Evolutionary conservation across 495 filamentous ascomycete genomes (phyloP), one percentile per base, ranked within the genome.

Genomic region (Penicillium maclennaniae): DNA sequence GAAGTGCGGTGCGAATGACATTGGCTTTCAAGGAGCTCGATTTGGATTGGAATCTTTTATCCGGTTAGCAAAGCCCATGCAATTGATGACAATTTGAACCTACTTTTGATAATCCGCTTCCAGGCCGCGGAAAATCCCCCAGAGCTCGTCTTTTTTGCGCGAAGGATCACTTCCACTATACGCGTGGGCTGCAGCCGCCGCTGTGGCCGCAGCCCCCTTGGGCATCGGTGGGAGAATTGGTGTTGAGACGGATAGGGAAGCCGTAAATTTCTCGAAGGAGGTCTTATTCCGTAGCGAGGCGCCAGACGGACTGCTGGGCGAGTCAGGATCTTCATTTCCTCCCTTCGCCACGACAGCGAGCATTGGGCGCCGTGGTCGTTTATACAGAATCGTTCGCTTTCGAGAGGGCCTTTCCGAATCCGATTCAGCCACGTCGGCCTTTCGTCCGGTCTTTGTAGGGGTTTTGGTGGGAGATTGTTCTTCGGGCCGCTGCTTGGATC

Each of bases 81-180:
- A 17, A 20, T 1, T 17, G 17, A 15, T 6, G 12, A 23, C 8
- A 15, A 12, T 31, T 14, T 8, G 31, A n/a, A 67, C 75, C 59
- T 62, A 93, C 75, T 86, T 91, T 56, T 86, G 79, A 63, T 82
- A 93, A 56, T 97, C 95, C 23, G 79, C 79, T 56, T 98, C 93
- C 9, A 98, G 73, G 14, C 76, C 79, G 26, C 87, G 84, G 58
- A 96, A 98, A 26, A 85, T 78, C 14, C 78, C 83, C 91, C 91
- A 97, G n/a, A 97, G 76, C 52, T 92, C 89, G 67, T 98, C 93
- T 60, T 86, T 86, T 53, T 81, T 85, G 31, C 81, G 73, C 16
- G 73, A 63, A 36, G 63, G 49, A 27, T 83, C 78, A 25, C 12
- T 23, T n/a, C 36, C 39, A 14, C 8, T 52, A 27, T 75, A 49